Evolutionary conservation across 768 basidiomycete species (phyloP), one percentile per base, ranked within the genome.

Genomic region (Butyriboletus loyo): DNA sequence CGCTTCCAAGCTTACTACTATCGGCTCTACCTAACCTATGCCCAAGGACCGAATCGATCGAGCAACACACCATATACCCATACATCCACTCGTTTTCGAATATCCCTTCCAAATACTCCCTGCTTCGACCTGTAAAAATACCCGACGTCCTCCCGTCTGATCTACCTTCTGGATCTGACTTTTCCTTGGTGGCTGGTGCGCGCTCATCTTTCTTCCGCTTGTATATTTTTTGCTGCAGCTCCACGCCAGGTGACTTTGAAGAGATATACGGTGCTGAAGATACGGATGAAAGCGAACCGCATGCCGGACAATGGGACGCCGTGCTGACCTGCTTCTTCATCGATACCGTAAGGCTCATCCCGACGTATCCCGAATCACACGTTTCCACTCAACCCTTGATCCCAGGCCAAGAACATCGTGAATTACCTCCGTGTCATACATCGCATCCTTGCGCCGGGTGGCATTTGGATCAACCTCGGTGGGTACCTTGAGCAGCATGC

Each of bases 241-340:
- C 2, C 14, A 59, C 10, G 58, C 50, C 63, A 82, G 92, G 93
- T 30, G 94, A 98, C 62, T 97, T 96, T 62, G 90, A 93, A 62
- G 94, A 95, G 61, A 85, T 96, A 17, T 98, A 96, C 64, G 90
- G 89, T 0, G 57, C 62, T 1, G 71, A 74, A 22, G 75, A 80
- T 10, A 71, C 74, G 36, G 71, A 78, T 28, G 74, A 78, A 11
- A 72, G 75, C 28, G 85, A 87, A 55, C 83, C 86, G 5, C 89
- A 92, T 46, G 73, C 80, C 3, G 91, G 87, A 13, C 69, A 82
- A 59, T 98, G 92, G 92, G 85, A 96, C 58, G 89, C 89, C 0
- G 79, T 98, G 7, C 69, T 97, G 57, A 98, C 94, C 1, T 98
- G 93, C 66, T 98, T 98, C 78, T 98, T 98, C 75, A 86, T 98